phyloP scores from a whole-genome alignment of 2,329 filamentous ascomycete genomes.

The Leptographium lundbergii region DNA sequence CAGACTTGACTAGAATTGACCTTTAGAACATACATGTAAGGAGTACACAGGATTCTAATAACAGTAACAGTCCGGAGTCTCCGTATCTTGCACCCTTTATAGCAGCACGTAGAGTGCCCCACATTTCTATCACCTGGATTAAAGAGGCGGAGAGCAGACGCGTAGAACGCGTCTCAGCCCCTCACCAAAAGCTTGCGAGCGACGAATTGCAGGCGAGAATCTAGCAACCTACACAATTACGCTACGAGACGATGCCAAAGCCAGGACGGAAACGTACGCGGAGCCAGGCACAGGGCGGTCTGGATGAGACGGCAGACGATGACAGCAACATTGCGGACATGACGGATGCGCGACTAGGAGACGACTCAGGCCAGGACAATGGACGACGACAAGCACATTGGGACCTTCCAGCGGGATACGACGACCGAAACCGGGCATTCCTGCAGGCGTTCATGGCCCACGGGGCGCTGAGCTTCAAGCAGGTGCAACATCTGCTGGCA shows the following conservation, averaged over 20 bases:
- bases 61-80: no score
- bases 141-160: neutral
- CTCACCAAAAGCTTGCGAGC: neutral
- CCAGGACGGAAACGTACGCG: conserved; percentile 5
- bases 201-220: neutral
- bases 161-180: neutral
- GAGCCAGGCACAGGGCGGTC: neutral
- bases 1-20: no score
- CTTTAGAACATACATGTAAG: no score
- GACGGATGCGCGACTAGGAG: neutral
- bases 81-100: no score
- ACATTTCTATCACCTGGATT: neutral
- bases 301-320: neutral
- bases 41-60: no score
- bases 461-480: conserved; percentile 61
- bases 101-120: no score
- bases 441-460: conserved; percentile 77
- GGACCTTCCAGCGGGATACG: conserved; percentile 24
- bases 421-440: conserved; percentile 70
- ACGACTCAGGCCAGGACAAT: neutral
- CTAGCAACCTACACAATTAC: neutral
- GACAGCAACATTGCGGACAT: neutral
- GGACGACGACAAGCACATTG: neutral
- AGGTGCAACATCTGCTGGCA: conserved; percentile 63
- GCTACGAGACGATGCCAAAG: conserved; percentile 1